Evolutionary conservation across 2,329 filamentous ascomycete species (phyloP), one percentile per base, ranked within the genome.

Genomic region (Hypoxylon sp.): DNA sequence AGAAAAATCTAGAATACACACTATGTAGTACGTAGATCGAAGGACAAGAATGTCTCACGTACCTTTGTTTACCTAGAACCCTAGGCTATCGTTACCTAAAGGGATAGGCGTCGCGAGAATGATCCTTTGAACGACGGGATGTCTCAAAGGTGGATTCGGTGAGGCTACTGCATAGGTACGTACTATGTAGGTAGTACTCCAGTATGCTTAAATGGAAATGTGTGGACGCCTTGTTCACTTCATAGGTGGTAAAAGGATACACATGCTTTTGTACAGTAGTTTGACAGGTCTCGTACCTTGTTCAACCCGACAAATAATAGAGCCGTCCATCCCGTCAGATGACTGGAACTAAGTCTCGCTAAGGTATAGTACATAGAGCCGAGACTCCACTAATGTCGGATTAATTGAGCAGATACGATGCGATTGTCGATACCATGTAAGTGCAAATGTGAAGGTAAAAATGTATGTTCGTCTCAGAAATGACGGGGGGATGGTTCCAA

Each of bases 241-340:
- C 9, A 42, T 31, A 44, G 52, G 42, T 31, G 29, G 37, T 46
- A 33, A 47, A 29, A 46, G 44, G 26, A 47, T 56, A 37, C 52
- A n/a, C 22, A 33, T 55, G 24, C 13, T 39, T 19, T 31, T 44
- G 39, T 35, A 33, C 4, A 3, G 33, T 13, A 37, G 35, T 19
- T 42, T 42, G 39, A 42, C 39, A 42, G 39, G n/a, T n/a, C 14
- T 42, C 8, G 8, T 31, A 42, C 39, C 39, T 17, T 42, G 39
- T 19, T 19, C 5, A 31, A 56, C 46, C 8, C 42, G 17, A 42
- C 31, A 56, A 55, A 31, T 46, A 39, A 33, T 47, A 56, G 5
- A 22, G 22, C 19, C 39, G 10, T 9, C 3, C 17, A 44, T 22
- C 39, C 9, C 22, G 39, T 44, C 39, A 44, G 39, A n/a, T 22